These are phyloP conservation scores for Gyromitra esculenta DNA, from an alignment of 2,329 filamentous ascomycete genomes.

Conservation along the genomic window DNA sequence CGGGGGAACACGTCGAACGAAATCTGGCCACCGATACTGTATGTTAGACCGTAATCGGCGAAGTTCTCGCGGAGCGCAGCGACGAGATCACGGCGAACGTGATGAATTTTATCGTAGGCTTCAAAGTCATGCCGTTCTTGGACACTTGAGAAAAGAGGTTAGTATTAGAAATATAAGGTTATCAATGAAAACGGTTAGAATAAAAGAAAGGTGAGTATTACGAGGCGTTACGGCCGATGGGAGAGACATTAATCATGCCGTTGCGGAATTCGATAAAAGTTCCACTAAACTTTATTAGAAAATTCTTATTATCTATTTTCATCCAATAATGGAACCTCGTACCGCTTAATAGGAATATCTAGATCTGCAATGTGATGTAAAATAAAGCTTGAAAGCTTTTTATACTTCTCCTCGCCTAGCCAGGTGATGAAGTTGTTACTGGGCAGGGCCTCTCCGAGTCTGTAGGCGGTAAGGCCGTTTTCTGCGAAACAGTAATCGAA, in stretches of 20 bases:
- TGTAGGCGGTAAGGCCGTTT: slow-evolving; percentile 93
- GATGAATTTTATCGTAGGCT: slow-evolving; percentile 79
- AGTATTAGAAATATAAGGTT: not conserved
- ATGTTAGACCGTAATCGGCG: slow-evolving; percentile 84
- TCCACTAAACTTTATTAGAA: slow-evolving; percentile 63
- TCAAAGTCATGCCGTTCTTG: slow-evolving; percentile 85
- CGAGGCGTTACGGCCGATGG: slow-evolving; percentile 82
- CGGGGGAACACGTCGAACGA: slow-evolving; percentile 97
- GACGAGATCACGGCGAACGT: slow-evolving; percentile 80
- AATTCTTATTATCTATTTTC: not conserved
- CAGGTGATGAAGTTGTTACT: slow-evolving; percentile 89
- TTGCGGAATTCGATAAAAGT: slow-evolving; percentile 90
- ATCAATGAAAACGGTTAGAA: not conserved
- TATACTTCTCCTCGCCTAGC: slow-evolving; percentile 85
- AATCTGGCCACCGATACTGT: slow-evolving; percentile 95
- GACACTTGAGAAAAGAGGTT: slow-evolving; percentile 62
- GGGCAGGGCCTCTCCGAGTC: slow-evolving; percentile 78
- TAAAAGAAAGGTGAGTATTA: slow-evolving; percentile 18
- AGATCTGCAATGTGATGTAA: slow-evolving; percentile 86
- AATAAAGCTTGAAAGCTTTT: slow-evolving; percentile 77
- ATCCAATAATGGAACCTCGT: not conserved
- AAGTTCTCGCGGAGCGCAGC: slow-evolving; percentile 81
- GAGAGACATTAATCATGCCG: slow-evolving; percentile 88
- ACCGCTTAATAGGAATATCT: slow-evolving; percentile 79
- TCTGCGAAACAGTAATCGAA: slow-evolving; percentile 99